phyloP scores from a whole-genome alignment of 2,329 filamentous ascomycete species.

The Penicillium sp. region DNA sequence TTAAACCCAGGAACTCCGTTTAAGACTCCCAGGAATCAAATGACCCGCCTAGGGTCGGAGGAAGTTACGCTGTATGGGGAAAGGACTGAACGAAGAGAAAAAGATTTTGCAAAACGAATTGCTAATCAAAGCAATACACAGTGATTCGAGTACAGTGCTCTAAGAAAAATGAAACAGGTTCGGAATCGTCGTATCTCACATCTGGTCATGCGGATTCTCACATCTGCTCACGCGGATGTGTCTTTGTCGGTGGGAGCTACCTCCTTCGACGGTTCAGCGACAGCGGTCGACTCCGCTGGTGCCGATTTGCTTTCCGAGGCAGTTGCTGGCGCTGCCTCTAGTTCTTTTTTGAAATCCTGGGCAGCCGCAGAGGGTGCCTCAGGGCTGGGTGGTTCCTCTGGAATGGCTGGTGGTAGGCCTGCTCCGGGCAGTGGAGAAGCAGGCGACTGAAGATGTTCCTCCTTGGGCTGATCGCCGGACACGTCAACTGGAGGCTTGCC shows the following conservation, averaged over 20 bases:
- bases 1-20: background rate
- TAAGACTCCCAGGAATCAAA: background rate
- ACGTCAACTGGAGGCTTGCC: constrained; percentile 29
- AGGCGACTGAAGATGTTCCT: constrained; percentile 28
- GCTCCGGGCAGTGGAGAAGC: constrained; percentile 33
- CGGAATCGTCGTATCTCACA: background rate
- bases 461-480: constrained; percentile 23
- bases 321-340: background rate
- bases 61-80: background rate
- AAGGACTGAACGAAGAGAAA: background rate
- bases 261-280: constrained; percentile 8
- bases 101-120: background rate
- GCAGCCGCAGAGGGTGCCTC: constrained; percentile 21
- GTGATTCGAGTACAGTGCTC: background rate
- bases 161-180: background rate
- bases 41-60: background rate
- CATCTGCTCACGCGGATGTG: constrained; percentile 3
- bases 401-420: constrained; percentile 36
- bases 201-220: too few relatives aligned
- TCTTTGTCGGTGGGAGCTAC: constrained; percentile 4
- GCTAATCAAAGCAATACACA: constrained; percentile 6
- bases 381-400: constrained; percentile 37
- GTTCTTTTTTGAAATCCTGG: constrained; percentile 10
- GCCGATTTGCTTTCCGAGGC: background rate
- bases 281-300: background rate